Evolutionary conservation across 2,329 filamentous ascomycete genomes (phyloP).

Genomic region (Aaosphaeria arxii): DNA sequence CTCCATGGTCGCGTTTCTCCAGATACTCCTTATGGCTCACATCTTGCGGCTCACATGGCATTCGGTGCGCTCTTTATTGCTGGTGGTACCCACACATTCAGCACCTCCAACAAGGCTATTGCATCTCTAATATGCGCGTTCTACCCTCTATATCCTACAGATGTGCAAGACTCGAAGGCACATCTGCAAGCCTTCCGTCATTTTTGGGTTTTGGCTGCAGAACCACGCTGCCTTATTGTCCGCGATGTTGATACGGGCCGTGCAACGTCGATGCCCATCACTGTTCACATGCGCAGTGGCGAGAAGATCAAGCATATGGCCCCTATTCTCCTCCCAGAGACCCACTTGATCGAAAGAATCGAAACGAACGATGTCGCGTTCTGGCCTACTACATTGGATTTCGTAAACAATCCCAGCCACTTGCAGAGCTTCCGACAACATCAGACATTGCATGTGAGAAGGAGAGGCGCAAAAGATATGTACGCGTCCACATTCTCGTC

Average conservation of each 20-base stretch:
- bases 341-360: slow-evolving; percentile 61
- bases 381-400: slow-evolving; percentile 80
- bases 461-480: slow-evolving; percentile 58
- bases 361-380: slow-evolving; percentile 65
- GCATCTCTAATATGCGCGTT: slow-evolving; percentile 86
- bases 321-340: slow-evolving; percentile 61
- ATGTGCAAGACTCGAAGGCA: slow-evolving; percentile 88
- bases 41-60: slow-evolving; percentile 88
- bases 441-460: slow-evolving; percentile 72
- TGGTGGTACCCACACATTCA: slow-evolving; percentile 88
- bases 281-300: slow-evolving; percentile 56
- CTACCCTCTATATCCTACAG: slow-evolving; percentile 87
- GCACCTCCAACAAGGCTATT: slow-evolving; percentile 81
- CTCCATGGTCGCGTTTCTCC: slow-evolving; percentile 83
- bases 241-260: slow-evolving; percentile 83
- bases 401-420: slow-evolving; percentile 61
- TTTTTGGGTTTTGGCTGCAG: slow-evolving; percentile 92
- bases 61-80: slow-evolving; percentile 89
- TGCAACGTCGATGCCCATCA: slow-evolving; percentile 71
- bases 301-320: slow-evolving; percentile 39
- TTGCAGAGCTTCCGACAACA: slow-evolving; percentile 63
- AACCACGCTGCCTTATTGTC: slow-evolving; percentile 82
- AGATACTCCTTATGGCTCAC: slow-evolving; percentile 87
- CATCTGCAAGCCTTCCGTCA: slow-evolving; percentile 96
- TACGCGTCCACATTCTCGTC: slow-evolving; percentile 66